These are phyloP conservation scores for Oenanthe sinensis DNA, from an alignment of 129 eudicot genomes.

Conservation along the genomic window DNA sequence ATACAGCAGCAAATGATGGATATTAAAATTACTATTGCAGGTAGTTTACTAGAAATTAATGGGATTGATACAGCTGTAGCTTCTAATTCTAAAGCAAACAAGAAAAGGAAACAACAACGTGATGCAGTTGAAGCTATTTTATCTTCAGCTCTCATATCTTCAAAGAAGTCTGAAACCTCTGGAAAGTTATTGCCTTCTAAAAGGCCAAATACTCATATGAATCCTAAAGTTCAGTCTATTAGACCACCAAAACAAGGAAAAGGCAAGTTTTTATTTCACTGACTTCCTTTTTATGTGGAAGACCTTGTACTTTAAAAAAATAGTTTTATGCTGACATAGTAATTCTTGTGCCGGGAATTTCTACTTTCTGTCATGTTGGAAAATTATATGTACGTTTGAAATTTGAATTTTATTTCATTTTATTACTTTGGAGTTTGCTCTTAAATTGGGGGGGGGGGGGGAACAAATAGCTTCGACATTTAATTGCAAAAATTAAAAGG, in stretches of 20 bases:
- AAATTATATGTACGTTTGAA: not conserved
- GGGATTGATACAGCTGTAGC: slow-evolving; percentile 21
- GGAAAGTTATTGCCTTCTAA: slow-evolving; percentile 33
- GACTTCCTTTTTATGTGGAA: not conserved
- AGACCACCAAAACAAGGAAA: slow-evolving; percentile 48
- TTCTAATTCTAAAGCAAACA: slow-evolving; percentile 24
- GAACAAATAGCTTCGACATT: not conserved
- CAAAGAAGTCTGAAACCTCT: slow-evolving; percentile 50
- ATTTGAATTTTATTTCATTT: not conserved
- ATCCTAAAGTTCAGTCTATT: slow-evolving; percentile 19
- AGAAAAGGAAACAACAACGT: slow-evolving; percentile 78
- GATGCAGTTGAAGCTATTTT: slow-evolving; percentile 93
- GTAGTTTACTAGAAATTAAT: slow-evolving; percentile 15
- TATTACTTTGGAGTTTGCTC: not conserved
- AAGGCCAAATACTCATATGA: slow-evolving; percentile 31
- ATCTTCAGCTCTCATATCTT: slow-evolving; percentile 75
- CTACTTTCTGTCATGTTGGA: not conserved
- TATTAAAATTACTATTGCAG: slow-evolving; percentile 11
- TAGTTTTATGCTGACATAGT: not conserved
- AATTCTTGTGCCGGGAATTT: not conserved
- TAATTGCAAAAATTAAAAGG: not conserved
- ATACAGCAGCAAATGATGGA: slow-evolving; percentile 6
- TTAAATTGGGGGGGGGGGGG: not conserved
- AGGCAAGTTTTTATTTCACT: slow-evolving; percentile 26
- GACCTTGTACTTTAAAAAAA: not conserved